Evolutionary conservation across 2,329 filamentous ascomycete genomes (phyloP), one percentile per base, ranked within the genome.

Genomic region (Incumbomyces lentus): DNA sequence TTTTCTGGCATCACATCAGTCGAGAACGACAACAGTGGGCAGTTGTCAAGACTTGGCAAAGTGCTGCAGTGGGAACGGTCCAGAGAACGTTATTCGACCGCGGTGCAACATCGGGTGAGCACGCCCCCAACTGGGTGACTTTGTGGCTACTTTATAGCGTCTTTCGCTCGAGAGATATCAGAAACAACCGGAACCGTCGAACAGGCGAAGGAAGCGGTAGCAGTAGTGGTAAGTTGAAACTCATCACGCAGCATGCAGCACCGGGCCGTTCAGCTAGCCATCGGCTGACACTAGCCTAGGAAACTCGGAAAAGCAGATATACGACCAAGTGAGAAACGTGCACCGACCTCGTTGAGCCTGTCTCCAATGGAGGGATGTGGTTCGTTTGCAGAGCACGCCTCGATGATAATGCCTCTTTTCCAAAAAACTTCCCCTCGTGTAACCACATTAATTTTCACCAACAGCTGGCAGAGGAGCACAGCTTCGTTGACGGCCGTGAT

Each of bases 121-220:
- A 69, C 48, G 66, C 63, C 6, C 67, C 67, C 5, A 70, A 70
- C 47, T 70, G 67, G 67, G 67, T 70, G 12, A 64, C 67, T 0
- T 62, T 65, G 13, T 70, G 67, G 67, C 58, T 70, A 58, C 56
- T 70, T 53, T 70, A 70, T 55, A 69, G 67, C 49, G 67, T 70
- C 22, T 70, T 70, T 56, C 64, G 67, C n/a, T 68, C 67, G 16
- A 57, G 67, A 44, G 67, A 70, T 58, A 63, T 67, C 46, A 60
- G 67, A 41, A 70, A 70, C 55, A 69, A 69, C 58, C 64, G 67
- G 18, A 69, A 67, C 56, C 62, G 66, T 49, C 58, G 65, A 40
- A 62, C 61, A 54, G 62, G 60, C 13, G 61, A 66, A 44, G 57
- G 40, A 12, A 48, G 55, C 32, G 48, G 48, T 40, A 54, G 44